Evolutionary conservation across 2,329 filamentous ascomycete species (phyloP).

Genomic region (Dothiorella sarmentorum): DNA sequence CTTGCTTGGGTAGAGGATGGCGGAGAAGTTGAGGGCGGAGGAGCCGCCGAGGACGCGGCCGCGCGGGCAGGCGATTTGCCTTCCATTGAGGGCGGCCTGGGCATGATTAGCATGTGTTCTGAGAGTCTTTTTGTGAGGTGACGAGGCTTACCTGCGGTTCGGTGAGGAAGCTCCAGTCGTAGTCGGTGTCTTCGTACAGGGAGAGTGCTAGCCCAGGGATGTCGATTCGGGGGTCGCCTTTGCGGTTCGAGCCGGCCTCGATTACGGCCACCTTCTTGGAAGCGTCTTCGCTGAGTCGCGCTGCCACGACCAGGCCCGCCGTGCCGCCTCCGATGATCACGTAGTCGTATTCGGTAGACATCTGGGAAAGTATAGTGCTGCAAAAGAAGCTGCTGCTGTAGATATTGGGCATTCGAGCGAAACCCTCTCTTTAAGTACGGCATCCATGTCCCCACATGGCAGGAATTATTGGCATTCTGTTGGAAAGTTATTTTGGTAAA

Average conservation of each 20-base stretch:
- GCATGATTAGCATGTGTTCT: background rate
- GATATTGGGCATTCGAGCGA: too few species aligned
- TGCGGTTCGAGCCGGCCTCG: conserved; percentile 24
- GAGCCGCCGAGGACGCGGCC: conserved; percentile 38
- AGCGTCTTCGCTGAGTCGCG: conserved; percentile 28
- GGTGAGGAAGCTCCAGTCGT: conserved; percentile 32
- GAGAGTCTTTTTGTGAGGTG: background rate
- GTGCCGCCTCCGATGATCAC: conserved; percentile 21
- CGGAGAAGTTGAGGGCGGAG: conserved; percentile 30
- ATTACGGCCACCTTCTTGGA: conserved; percentile 22
- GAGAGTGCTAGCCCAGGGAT: conserved; percentile 25
- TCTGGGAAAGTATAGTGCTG: too few species aligned
- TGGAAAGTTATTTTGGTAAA: too few species aligned
- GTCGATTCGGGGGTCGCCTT: conserved; percentile 29
- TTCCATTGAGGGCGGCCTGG: conserved; percentile 28
- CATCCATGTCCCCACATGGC: too few species aligned
- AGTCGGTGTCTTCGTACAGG: conserved; percentile 27
- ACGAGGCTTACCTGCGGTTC: conserved; percentile 28
- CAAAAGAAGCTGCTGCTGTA: too few species aligned
- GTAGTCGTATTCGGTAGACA: conserved; percentile 2
- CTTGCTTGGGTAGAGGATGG: conserved; percentile 25
- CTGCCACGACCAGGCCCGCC: conserved; percentile 20
- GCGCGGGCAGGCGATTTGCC: conserved; percentile 27
- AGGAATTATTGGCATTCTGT: too few species aligned
- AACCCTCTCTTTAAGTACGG: too few species aligned